Evolutionary conservation across 2,329 filamentous ascomycete genomes (phyloP).

Genomic region (Elsinoe necatrix): DNA sequence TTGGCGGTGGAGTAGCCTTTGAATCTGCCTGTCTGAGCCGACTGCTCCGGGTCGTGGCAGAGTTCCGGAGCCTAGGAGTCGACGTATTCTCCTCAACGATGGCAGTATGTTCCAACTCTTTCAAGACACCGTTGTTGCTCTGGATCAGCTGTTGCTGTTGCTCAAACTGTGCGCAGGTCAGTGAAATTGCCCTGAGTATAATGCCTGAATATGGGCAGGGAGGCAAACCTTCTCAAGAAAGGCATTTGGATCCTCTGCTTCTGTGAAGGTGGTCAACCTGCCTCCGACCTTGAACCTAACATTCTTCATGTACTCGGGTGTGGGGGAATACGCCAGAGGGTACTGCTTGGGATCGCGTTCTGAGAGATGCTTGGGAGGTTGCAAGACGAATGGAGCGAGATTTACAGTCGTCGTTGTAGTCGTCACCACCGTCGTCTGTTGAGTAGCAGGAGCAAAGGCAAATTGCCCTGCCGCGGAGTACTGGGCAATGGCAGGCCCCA

Average conservation of each 20-base stretch:
- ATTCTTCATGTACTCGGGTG: conserved; percentile 66
- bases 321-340: conserved; percentile 73
- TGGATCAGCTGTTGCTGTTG: conserved; percentile 17
- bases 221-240: conserved; percentile 46
- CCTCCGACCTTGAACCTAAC: conserved; percentile 66
- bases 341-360: conserved; percentile 82
- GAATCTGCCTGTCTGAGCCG: background rate
- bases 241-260: conserved; percentile 49
- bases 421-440: conserved; percentile 68
- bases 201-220: background rate
- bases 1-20: conserved; percentile 28
- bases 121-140: conserved; percentile 1
- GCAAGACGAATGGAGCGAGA: conserved; percentile 77
- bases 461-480: conserved; percentile 48
- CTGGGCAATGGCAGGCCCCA: conserved; percentile 17
- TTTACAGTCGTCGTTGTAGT: conserved; percentile 78
- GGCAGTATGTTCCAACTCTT: conserved; percentile 5
- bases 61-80: background rate
- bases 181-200: background rate
- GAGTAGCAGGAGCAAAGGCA: conserved; percentile 54
- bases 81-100: background rate
- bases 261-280: conserved; percentile 52
- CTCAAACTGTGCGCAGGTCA: conserved; percentile 13
- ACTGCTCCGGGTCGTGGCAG: background rate
- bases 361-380: conserved; percentile 59